These are phyloP conservation scores for Moesziomyces antarcticus DNA, from an alignment of 1,284 basidiomycete genomes.

Conservation along the genomic window DNA sequence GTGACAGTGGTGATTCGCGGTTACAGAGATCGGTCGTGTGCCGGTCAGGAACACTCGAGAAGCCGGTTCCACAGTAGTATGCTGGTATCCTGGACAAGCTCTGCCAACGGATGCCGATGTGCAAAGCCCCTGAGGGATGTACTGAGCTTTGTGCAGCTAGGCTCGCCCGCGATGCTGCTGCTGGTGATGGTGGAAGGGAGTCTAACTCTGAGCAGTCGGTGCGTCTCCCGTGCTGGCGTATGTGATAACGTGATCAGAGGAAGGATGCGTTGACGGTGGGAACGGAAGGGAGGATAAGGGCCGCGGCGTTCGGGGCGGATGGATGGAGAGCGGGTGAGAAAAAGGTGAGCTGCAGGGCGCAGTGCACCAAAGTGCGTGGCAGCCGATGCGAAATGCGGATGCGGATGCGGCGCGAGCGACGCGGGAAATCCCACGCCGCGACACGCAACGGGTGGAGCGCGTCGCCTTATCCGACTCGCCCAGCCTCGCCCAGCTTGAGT, in stretches of 20 bases:
- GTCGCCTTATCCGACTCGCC: not conserved
- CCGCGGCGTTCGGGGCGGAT: constrained; percentile 4
- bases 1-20: not conserved
- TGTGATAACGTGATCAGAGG: not conserved
- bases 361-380: not conserved
- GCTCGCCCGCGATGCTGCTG: constrained; percentile 1
- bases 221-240: not conserved
- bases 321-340: constrained; percentile 6
- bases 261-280: not conserved
- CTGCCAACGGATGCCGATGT: not conserved
- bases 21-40: too few relatives aligned
- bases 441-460: constrained; percentile 2
- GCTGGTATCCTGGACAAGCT: not conserved
- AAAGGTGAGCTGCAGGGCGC: not conserved
- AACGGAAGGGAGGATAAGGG: constrained; percentile 1
- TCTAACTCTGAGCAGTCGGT: not conserved
- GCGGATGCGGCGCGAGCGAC: constrained; percentile 10
- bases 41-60: too few relatives aligned
- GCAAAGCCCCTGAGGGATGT: not conserved
- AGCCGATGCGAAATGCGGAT: constrained; percentile 13
- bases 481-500: not conserved
- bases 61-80: not conserved
- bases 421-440: constrained; percentile 16
- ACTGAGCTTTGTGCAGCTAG: not conserved
- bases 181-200: not conserved